These are phyloP conservation scores for Nigrospora osmanthi DNA, from an alignment of 2,329 filamentous ascomycete genomes.

Conservation along the genomic window DNA sequence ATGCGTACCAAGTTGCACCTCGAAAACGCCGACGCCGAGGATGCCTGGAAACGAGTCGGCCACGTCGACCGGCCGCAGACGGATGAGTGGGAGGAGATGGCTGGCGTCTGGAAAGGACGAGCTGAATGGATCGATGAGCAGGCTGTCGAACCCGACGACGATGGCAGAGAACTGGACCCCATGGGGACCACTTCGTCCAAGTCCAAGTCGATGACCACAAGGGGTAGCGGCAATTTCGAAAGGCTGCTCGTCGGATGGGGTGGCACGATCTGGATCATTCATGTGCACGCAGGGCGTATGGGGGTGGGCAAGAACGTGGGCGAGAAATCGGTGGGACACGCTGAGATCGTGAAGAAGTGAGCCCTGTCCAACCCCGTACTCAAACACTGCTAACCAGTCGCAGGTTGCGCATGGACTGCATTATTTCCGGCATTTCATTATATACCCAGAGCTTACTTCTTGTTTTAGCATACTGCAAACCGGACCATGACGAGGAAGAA, in stretches of 20 bases:
- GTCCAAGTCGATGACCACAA: slow-evolving; percentile 40
- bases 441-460: slow-evolving; percentile 89
- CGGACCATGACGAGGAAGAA: slow-evolving; percentile 59
- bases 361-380: slow-evolving; percentile 22
- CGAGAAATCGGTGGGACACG: slow-evolving; percentile 67
- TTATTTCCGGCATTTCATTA: slow-evolving; percentile 92
- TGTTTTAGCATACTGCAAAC: slow-evolving; percentile 82
- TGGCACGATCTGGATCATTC: slow-evolving; percentile 89
- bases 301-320: slow-evolving; percentile 59
- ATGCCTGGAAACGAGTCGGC: slow-evolving; percentile 89
- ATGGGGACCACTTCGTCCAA: slow-evolving; percentile 34
- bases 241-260: slow-evolving; percentile 93
- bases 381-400: slow-evolving; percentile 17
- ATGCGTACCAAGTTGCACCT: slow-evolving; percentile 86
- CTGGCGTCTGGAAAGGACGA: slow-evolving; percentile 85
- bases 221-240: slow-evolving; percentile 49
- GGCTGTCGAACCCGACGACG: slow-evolving; percentile 65
- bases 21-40: slow-evolving; percentile 67
- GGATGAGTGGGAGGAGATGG: slow-evolving; percentile 92
- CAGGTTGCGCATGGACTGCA: slow-evolving; percentile 90
- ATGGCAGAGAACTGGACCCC: slow-evolving; percentile 28
- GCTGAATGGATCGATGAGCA: slow-evolving; percentile 90
- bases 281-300: slow-evolving; percentile 72
- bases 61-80: slow-evolving; percentile 85
- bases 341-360: slow-evolving; percentile 89